Percentiles rank a stretch among this genome's conserved stretches.
Evolutionary conservation across 2,329 filamentous ascomycete species (phyloP).

Genomic region (Endocalyx cinctus): DNA sequence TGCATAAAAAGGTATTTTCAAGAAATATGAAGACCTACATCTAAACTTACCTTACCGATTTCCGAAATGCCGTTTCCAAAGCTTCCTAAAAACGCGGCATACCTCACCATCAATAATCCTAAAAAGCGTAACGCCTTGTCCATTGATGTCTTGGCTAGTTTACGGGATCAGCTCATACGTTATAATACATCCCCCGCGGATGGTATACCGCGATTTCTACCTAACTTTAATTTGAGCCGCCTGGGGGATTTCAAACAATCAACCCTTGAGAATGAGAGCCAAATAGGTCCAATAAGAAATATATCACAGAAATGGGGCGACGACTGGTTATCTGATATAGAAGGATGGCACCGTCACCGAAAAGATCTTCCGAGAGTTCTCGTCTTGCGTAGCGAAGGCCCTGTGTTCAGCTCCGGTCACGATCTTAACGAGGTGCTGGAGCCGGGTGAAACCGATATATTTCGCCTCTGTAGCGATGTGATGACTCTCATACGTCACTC

Average conservation of each 20-base stretch:
- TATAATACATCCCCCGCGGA: constrained; percentile 19
- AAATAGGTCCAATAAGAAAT: too few species aligned
- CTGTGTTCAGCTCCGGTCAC: constrained; percentile 28
- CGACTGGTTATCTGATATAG: constrained; percentile 25
- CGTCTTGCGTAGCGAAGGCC: constrained; percentile 24
- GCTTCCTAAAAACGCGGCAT: constrained; percentile 21
- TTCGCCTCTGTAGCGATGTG: constrained; percentile 26
- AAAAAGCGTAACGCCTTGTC: constrained; percentile 21
- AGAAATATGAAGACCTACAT: background rate
- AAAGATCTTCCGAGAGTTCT: constrained; percentile 23
- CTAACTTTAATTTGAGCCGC: too few species aligned
- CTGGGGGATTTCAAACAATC: too few species aligned
- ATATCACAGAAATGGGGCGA: too few species aligned
- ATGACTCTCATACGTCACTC: constrained; percentile 28
- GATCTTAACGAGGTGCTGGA: constrained; percentile 23
- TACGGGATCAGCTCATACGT: constrained; percentile 19
- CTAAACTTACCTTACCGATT: background rate
- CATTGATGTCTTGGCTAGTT: constrained; percentile 15
- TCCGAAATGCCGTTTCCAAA: constrained; percentile 14
- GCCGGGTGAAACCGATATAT: constrained; percentile 6
- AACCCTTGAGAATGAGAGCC: constrained; percentile 11
- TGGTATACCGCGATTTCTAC: constrained; percentile 20
- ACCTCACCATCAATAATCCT: constrained; percentile 21
- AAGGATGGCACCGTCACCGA: constrained; percentile 18
- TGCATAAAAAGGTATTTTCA: background rate